These are phyloP conservation scores for Ophiostoma triangulosporum DNA, from an alignment of 2,329 filamentous ascomycete species.

Conservation along the genomic window DNA sequence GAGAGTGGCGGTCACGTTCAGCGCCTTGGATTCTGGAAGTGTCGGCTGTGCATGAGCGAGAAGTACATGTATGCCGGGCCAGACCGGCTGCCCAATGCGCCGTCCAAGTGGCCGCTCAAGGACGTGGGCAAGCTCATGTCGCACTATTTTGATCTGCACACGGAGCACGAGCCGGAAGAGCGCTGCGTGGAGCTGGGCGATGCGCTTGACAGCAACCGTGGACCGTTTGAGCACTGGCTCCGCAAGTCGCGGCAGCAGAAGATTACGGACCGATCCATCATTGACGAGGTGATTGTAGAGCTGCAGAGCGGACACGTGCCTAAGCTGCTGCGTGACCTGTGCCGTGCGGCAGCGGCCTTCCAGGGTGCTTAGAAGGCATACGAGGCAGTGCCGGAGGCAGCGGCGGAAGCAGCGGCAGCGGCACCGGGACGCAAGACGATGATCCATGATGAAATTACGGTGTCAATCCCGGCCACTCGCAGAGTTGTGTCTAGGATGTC, in stretches of 20 bases:
- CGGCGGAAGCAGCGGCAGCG: too few relatives aligned
- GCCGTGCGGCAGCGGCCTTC: conserved; percentile 19
- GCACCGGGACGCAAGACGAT: too few relatives aligned
- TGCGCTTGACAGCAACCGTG: conserved; percentile 28
- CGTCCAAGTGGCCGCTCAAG: conserved; percentile 33
- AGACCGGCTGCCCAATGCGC: conserved; percentile 28
- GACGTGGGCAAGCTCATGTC: conserved; percentile 34
- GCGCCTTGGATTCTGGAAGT: conserved; percentile 34
- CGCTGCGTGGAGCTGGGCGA: conserved; percentile 30
- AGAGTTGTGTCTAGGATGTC: too few relatives aligned
- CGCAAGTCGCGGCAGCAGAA: conserved; percentile 26
- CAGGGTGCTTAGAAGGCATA: conserved; percentile 4
- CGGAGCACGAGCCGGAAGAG: conserved; percentile 28
- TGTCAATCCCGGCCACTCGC: too few relatives aligned
- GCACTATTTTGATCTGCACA: conserved; percentile 33
- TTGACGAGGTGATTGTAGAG: conserved; percentile 24
- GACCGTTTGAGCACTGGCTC: conserved; percentile 35
- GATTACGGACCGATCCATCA: conserved; percentile 20
- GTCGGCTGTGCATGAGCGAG: conserved; percentile 28
- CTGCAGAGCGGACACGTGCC: conserved; percentile 26
- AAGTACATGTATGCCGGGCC: conserved; percentile 29
- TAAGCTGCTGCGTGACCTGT: conserved; percentile 15
- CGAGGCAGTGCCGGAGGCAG: background rate
- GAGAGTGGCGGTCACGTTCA: conserved; percentile 18
- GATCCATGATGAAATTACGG: too few relatives aligned